Conservation (phyloP, 2,329 filamentous ascomycete genomes). For the Septoria linicola region DNA sequence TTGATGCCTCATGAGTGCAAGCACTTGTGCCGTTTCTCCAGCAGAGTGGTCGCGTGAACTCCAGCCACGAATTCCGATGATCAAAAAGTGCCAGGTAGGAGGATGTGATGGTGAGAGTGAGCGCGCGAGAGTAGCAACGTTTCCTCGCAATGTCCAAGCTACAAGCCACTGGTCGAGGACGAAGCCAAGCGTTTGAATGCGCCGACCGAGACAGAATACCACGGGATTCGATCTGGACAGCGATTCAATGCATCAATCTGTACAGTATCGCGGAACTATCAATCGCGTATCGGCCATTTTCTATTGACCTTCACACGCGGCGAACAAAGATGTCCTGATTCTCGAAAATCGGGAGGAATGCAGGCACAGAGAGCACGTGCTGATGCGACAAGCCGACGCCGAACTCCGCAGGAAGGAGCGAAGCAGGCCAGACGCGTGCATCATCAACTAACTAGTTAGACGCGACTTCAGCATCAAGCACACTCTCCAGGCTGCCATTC, state of each 20-base stretch:
- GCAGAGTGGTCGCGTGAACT: background rate
- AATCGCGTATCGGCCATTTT: background rate
- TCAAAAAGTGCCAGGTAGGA: background rate
- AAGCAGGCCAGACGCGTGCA: slow-evolving; percentile 9
- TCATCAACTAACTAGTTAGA: background rate
- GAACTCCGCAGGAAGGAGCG: too few species aligned
- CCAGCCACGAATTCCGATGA: background rate
- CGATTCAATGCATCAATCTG: background rate
- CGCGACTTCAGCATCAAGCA: slow-evolving; percentile 7
- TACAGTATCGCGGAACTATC: background rate
- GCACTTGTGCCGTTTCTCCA: background rate
- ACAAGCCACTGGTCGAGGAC: background rate
- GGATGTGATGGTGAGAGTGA: background rate
- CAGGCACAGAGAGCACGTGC: background rate
- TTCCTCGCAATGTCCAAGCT: background rate
- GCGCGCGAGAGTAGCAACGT: slow-evolving; percentile 8
- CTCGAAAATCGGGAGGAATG: too few species aligned
- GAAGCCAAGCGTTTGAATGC: background rate
- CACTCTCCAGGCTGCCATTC: slow-evolving; percentile 1
- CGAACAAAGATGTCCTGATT: slow-evolving; percentile 14
- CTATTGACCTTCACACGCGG: slow-evolving; percentile 22
- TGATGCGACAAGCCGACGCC: background rate
- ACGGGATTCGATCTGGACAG: slow-evolving; percentile 3
- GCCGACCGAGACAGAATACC: slow-evolving; percentile 4
- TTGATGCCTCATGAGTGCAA: slow-evolving; percentile 15